Conservation (phyloP, 345 rosid species). For the Salix udensis region DNA sequence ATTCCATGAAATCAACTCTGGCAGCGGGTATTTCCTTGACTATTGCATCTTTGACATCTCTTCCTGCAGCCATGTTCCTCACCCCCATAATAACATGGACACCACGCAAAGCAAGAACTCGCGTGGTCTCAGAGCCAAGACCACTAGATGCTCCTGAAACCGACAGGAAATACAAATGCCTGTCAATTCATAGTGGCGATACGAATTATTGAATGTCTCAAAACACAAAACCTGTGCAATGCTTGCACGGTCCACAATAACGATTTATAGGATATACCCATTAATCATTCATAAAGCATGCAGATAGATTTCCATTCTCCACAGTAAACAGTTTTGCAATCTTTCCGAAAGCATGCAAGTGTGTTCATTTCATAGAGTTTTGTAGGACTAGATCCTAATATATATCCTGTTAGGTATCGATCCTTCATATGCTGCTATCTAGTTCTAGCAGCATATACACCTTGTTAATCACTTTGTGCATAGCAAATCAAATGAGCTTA, state of each 20-base stretch:
- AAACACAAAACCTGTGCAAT: not conserved
- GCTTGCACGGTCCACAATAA: not conserved
- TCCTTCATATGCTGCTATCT: not conserved
- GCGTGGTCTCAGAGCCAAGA: constrained; percentile 61
- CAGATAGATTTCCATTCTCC: not conserved
- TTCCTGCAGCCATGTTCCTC: constrained; percentile 34
- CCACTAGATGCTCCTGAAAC: constrained; percentile 74
- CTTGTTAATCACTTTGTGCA: not conserved
- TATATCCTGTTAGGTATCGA: not conserved
- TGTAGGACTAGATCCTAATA: not conserved
- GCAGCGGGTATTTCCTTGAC: constrained; percentile 22
- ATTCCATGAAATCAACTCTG: constrained; percentile 31
- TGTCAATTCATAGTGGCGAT: not conserved
- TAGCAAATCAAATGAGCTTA: not conserved
- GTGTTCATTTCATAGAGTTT: not conserved
- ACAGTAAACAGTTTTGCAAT: not conserved
- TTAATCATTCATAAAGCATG: not conserved
- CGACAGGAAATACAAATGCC: not conserved
- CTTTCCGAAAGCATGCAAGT: not conserved
- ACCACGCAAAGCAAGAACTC: constrained; percentile 33
- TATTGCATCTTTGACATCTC: constrained; percentile 27
- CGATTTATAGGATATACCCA: not conserved
- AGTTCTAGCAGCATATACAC: not conserved
- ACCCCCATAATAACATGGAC: constrained; percentile 29
- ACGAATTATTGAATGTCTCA: not conserved